Base-by-base conservation (phyloP, 202 grass and related monocot species). In the Schoenoplectus tabernaemontani region DNA sequence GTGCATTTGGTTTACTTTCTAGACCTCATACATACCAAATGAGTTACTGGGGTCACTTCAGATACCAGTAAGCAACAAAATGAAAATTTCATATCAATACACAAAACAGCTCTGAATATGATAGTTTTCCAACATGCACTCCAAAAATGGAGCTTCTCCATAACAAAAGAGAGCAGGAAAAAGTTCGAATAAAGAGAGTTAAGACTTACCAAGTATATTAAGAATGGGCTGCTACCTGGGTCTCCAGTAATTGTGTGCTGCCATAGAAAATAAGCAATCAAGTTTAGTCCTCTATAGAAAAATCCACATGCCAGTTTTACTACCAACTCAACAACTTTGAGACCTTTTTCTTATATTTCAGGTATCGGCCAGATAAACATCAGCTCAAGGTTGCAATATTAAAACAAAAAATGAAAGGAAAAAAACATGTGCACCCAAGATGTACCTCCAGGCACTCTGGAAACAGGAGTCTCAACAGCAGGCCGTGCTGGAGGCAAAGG, bases 231-330 rank as follows among this genome's bases (percentile, higher is more conserved):
- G 63, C 83, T 88, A 98, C 87, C 89, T 89, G 58, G 91, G 95
- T 81, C 91, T 98, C 95, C 91, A 98, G 81, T 87, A 84, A 84
- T 85, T 64, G 82, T 81, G 75, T 57, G 84, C 91, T 98, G 89
- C 77, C 54, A 82, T 68, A 85, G 62, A 19, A 84, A 59, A 84
- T 12, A 72, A 59, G 44, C 15, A 78, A 77, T 61, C 54, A n/a
- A 19, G 16, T 54, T 36, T 33, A 75, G 70, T 16, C 54, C 47
- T 75, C 47, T 65, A 19, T 2, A 69, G 17, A 37, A 17, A 42
- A 23, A 43, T 44, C 39, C 39, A 26, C 39, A 13, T 23, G 15
- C 65, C n/a, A 17, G 37, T 12, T 74, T 69, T 19, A 23, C 24
- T 23, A 69, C 1, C 65, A 43, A 44, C 4, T 54, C 54, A 13